Evolutionary conservation across 306 rosid species (phyloP).

Genomic region (Vigna mungo): DNA sequence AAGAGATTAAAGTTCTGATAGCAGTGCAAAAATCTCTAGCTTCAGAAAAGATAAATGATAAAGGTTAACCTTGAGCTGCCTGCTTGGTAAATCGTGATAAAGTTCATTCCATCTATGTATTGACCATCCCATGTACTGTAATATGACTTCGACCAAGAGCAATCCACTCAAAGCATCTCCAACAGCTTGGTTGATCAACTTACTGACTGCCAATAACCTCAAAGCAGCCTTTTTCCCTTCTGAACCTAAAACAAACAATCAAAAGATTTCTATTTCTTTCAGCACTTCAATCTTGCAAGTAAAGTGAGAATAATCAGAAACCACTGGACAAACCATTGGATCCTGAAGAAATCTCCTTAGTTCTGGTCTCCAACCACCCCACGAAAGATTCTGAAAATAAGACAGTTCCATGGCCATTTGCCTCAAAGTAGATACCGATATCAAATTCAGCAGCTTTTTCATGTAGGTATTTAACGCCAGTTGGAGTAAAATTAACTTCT

Average conservation of each 20-base stretch:
- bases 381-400: constrained; percentile 77
- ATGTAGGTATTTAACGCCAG: constrained; percentile 90
- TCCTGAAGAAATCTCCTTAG: constrained; percentile 52
- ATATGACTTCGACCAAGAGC: constrained; percentile 91
- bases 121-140: constrained; percentile 78
- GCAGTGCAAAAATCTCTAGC: constrained; percentile 11
- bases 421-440: constrained; percentile 95
- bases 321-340: constrained; percentile 57
- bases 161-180: constrained; percentile 96
- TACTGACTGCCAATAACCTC: constrained; percentile 77
- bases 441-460: constrained; percentile 85
- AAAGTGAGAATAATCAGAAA: constrained; percentile 40
- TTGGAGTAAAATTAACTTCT: constrained; percentile 81
- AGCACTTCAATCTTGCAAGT: constrained; percentile 33
- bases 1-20: neutral
- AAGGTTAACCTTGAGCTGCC: constrained; percentile 84
- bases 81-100: constrained; percentile 91
- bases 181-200: constrained; percentile 87
- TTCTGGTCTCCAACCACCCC: constrained; percentile 61
- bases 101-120: constrained; percentile 80
- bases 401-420: constrained; percentile 97
- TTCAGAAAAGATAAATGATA: neutral
- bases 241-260: constrained; percentile 56
- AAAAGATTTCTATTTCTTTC: constrained; percentile 26
- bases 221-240: constrained; percentile 78